These are phyloP conservation scores for Tuber magnatum DNA, from an alignment of 495 filamentous ascomycete species.

Conservation along the genomic window DNA sequence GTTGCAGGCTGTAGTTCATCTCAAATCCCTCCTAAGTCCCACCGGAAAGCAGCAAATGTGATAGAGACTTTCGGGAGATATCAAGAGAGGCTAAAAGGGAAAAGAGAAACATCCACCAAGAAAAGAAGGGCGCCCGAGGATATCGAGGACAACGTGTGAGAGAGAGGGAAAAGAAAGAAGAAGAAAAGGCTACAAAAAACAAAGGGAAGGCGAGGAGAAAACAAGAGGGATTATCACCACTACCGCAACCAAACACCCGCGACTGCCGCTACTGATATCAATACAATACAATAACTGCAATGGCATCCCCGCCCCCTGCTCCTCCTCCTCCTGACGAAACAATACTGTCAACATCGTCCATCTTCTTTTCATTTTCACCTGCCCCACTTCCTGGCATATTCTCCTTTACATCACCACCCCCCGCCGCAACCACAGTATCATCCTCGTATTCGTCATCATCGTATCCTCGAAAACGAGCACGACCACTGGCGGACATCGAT, in stretches of 20 bases:
- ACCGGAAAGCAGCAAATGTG: slow-evolving; percentile 7
- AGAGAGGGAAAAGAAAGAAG: background rate
- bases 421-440: slow-evolving; percentile 16
- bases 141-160: background rate
- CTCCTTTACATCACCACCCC: slow-evolving; percentile 26
- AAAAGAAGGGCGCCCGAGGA: background rate
- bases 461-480: slow-evolving; percentile 49
- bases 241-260: background rate
- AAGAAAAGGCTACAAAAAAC: background rate
- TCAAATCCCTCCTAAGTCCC: background rate
- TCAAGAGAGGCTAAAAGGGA: slow-evolving; percentile 2
- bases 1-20: slow-evolving; percentile 16
- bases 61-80: slow-evolving; percentile 7
- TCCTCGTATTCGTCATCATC: slow-evolving; percentile 35
- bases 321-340: slow-evolving; percentile 12
- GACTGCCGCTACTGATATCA: background rate
- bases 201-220: background rate
- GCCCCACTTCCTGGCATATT: slow-evolving; percentile 25
- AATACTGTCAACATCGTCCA: slow-evolving; percentile 17
- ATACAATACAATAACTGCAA: slow-evolving; percentile 18
- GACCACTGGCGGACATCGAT: slow-evolving; percentile 57
- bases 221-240: background rate
- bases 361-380: slow-evolving; percentile 28
- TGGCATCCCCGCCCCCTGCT: slow-evolving; percentile 25
- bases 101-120: slow-evolving; percentile 20